Base-by-base conservation (phyloP, 441 rosid species). In the Flueggea neowawraea region DNA sequence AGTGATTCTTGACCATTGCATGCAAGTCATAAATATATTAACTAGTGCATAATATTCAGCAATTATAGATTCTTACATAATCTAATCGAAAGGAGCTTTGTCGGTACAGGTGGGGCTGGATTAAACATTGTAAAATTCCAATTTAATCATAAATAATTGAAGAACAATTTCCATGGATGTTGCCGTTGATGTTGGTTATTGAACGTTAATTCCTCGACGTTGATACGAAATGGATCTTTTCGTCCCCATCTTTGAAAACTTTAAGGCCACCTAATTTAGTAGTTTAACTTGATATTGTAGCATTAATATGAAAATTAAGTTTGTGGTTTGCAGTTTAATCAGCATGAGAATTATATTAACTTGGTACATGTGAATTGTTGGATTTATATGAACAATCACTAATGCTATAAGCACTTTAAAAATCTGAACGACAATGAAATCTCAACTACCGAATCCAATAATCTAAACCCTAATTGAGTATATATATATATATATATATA, bases 111-210 rank as follows among this genome's bases (percentile, higher is more conserved):
- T 41, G 22, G 68, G 68, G 16, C 39, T 16, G 2, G 14, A 39
- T 8, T 45, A 64, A 49, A 31, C 17, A 31, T 47, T 15, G 8
- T 17, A 15, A 5, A 5, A 1, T 7, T 16, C 55, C 16, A 52
- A 15, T 51, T 50, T 60, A 68, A 16, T 55, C 4, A 11, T 9
- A 17, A 48, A 36, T 14, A 3, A 32, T 10, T 31, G 8, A 6
- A 50, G 16, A 12, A 36, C 31, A 22, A 44, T 54, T 53, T 58
- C 78, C 76, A 9, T 57, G 61, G 54, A 61, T 72, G 28, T 39
- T 60, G 71, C 80, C 80, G 76, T 62, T 73, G 68, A 75, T 73
- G 78, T 72, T 63, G 78, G 83, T 79, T 73, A 56, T 57, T 22
- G 69, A 60, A 59, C 53, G 79, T 69, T 75, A 55, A 36, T 48